phyloP scores from a whole-genome alignment of 2,329 filamentous ascomycete genomes.

The Botrytis medusae region DNA sequence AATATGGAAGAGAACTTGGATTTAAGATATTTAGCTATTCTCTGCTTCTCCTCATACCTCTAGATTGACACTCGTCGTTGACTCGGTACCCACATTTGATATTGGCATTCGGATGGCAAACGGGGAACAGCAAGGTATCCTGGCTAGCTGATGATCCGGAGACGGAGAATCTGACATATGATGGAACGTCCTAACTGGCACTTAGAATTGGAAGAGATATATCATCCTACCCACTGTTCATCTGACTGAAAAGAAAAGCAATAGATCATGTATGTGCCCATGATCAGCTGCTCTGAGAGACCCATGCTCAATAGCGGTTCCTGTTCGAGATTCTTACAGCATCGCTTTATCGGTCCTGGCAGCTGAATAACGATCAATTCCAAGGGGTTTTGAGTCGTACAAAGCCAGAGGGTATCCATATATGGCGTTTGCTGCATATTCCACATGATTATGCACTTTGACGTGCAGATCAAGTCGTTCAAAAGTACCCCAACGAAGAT shows the following conservation, averaged over 20 bases:
- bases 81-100: slow-evolving; percentile 8
- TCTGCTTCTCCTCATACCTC: neutral
- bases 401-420: neutral
- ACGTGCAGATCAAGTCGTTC: neutral
- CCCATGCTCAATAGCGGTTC: neutral
- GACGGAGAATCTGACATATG: neutral
- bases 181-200: neutral
- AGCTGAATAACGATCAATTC: neutral
- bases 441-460: neutral
- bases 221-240: neutral
- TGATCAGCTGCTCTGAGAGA: neutral
- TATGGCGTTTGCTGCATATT: neutral
- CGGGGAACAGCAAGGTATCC: slow-evolving; percentile 9
- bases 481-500: neutral
- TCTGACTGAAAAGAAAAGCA: neutral
- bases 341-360: neutral
- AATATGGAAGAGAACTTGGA: neutral
- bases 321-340: neutral
- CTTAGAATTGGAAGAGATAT: neutral
- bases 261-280: neutral
- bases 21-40: neutral
- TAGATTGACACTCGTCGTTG: slow-evolving; percentile 1
- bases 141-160: neutral
- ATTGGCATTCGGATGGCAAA: slow-evolving; percentile 7
- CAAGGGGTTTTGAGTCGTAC: neutral